Base-by-base conservation (phyloP, 2,329 filamentous ascomycete species). In the Tolypocladium inflatum region DNA sequence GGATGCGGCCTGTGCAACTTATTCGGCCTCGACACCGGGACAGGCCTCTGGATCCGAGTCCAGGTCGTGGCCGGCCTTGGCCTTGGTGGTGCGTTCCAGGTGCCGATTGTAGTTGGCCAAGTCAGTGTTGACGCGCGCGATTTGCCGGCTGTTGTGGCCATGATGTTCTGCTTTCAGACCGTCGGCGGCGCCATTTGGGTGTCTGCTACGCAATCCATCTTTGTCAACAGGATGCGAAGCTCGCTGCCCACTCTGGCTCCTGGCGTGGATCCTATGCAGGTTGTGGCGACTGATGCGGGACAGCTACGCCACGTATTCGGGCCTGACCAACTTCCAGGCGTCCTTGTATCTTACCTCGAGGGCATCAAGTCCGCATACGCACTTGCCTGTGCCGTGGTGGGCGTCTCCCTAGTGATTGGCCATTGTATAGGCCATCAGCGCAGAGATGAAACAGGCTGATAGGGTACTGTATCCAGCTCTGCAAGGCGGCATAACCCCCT, bases 301-400 rank as follows among this genome's bases (percentile, higher is more conserved):
- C 75, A 80, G 58, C 70, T 88, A 23, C 76, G 80, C 61, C 41
- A 53, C 4, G 70, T 71, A 9, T 80, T 87, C 57, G 65, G 74
- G 0, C 59, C 67, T 0, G 64, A 78, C 30, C 75, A 71, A 55
- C 68, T 86, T 0, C 61, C 67, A 0, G 74, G 74, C 0, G 81
- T 88, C 42, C 70, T 85, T 9, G 56, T 64, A 0, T 81, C 80
- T 0, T 88, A 88, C 70, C 85, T 78, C 55, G 70, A 79, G 58
- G 80, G 79, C 0, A 82, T 85, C 61, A 83, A 83, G 63, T 82
- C 85, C 7, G 75, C 76, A 9, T 78, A 82, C 33, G 84, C 81
- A 0, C 71, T 83, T 60, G 74, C 77, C 3, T 72, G 75, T 15
- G 62, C 83, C 30, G 17, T 55, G 42, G 38, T 19, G 5, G 54